Evolutionary conservation across 371 early-diverging fungal species (phyloP), one percentile per base, ranked within the genome.

Genomic region (Mortierella sp.): DNA sequence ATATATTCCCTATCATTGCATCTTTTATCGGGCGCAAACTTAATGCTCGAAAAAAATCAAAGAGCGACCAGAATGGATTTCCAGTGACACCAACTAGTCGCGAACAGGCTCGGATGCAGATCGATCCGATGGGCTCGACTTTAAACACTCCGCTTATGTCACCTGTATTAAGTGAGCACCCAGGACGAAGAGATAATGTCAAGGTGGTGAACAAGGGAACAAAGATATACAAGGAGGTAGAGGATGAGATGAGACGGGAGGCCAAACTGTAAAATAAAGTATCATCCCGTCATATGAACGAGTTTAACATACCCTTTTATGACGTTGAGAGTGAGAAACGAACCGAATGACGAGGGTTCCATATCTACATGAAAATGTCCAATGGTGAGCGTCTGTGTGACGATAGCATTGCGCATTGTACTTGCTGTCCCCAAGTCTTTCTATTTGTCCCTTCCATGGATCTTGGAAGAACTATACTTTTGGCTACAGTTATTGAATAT

Each of bases 161-260:
- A 4, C 41, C 41, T n/a, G 33, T 45, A 28, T 8, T 19, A 8
- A 32, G 15, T 28, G 55, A 55, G 28, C 32, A 55, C 3, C 32
- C 55, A 28, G 62, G 45, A 45, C 24, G n/a, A 41, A 41, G 45
- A 24, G 24, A 41, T 8, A 62, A 62, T 13, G 33, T 4, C 22
- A 43, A 62, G 2, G 5, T 11, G 22, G 55, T 19, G 4, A 36
- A 43, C 3, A 47, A 40, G n/a, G 65, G 81, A 28, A 76, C 78
- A 43, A 88, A 88, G 72, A 81, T 86, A n/a, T 88, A 88, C 60
- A 83, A 86, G 60, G 73, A 78, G 32, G 84, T 88, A 13, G 85
- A 84, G 79, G 80, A 87, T 59, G 88, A 88, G 63, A 85, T 88
- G 86, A 86, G 38, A n/a, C 16, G 24, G 24, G 41, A 55, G 11